Evolutionary conservation across 2,329 filamentous ascomycete genomes (phyloP), one percentile per base, ranked within the genome.

Genomic region (Emydomyces testavorans): DNA sequence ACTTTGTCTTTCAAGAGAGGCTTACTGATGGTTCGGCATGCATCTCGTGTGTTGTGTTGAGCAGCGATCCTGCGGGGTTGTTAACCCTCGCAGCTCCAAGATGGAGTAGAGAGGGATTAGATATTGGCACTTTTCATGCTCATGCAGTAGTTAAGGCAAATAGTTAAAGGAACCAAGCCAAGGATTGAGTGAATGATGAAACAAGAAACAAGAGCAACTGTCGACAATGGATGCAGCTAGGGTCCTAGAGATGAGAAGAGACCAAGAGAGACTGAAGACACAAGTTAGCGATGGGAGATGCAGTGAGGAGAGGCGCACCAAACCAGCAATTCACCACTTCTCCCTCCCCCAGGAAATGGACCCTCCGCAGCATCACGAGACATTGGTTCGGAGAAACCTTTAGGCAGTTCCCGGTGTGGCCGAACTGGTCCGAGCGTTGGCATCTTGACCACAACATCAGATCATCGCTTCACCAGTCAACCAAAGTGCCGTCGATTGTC

Each of bases 41-140:
- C 28, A 16, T 36, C 28, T 36, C 32, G 21, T 23, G 21, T 32
- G 15, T 15, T 43, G 18, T 60, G 54, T 56, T 56, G 56, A 58
- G 54, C 49, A 53, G 51, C 52, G 50, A 46, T 50, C 48, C 56
- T 60, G 50, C 50, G 53, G 55, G 51, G 56, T 62, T 57, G 52
- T 32, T 29, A 50, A 37, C 48, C 52, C 55, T 57, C 49, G 47
- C 53, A 59, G 57, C 60, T 61, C 56, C 58, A 44, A 52, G 51
- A 50, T 52, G 53, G 56, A 56, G 56, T 54, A 54, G 49, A 54
- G 50, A 55, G 54, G 48, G n/a, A 48, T 57, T 53, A 58, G 50
- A 49, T 52, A 48, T 57, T 53, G 53, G 55, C 49, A 49, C 56
- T 43, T 51, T 53, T 49, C 59, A 61, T 60, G 46, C 54, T 50